Conservation (phyloP, 345 rosid genomes). For the Gossypium rotundifolium region DNA sequence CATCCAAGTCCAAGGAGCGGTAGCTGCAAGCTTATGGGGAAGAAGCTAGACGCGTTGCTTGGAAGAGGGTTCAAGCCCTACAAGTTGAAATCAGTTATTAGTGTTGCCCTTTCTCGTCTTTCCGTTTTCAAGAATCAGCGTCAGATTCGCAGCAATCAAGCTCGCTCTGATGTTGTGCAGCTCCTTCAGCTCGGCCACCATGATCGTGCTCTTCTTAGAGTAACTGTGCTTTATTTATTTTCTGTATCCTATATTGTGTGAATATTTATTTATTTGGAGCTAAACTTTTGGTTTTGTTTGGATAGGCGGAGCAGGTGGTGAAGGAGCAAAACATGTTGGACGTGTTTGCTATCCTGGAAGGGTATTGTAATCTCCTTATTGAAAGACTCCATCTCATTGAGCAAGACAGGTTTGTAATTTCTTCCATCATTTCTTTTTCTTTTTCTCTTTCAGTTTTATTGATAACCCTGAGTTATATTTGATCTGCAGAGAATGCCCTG, state of each 20-base stretch:
- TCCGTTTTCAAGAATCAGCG: conserved; percentile 69
- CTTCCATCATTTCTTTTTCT: neutral
- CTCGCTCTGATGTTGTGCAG: conserved; percentile 76
- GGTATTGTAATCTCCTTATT: conserved; percentile 15
- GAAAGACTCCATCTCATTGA: conserved; percentile 65
- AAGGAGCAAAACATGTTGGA: conserved; percentile 69
- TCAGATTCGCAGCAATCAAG: conserved; percentile 39
- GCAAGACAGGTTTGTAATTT: conserved; percentile 32
- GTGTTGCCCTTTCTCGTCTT: conserved; percentile 64
- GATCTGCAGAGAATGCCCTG: conserved; percentile 56
- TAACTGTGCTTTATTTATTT: conserved; percentile 7
- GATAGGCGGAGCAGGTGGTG: conserved; percentile 57
- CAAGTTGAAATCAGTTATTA: conserved; percentile 57
- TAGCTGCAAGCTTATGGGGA: conserved; percentile 44
- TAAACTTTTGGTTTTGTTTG: neutral
- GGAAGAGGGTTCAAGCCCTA: conserved; percentile 55
- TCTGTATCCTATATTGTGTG: too few relatives aligned
- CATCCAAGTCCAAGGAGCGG: neutral
- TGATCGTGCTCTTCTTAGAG: conserved; percentile 72
- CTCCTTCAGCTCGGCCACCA: conserved; percentile 69
- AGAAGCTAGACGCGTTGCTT: conserved; percentile 66
- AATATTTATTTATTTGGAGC: neutral
- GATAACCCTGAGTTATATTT: neutral
- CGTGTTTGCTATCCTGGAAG: conserved; percentile 55
- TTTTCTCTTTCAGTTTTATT: neutral